phyloP scores from a whole-genome alignment of 2,329 filamentous ascomycete genomes.

The Xylariales sp. region DNA sequence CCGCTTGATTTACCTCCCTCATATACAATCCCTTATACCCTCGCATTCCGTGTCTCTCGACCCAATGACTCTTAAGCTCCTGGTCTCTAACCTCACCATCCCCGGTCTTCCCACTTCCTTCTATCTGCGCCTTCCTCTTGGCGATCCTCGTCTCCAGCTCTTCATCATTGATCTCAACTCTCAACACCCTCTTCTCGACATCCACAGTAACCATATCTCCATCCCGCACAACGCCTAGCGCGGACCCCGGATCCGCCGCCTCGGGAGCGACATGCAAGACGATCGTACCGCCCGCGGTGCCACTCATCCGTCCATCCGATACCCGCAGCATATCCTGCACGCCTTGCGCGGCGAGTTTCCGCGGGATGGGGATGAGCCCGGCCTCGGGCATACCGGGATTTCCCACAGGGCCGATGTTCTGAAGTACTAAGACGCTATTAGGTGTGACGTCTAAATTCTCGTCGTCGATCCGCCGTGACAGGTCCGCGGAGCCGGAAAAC shows the following conservation, averaged over 20 bases:
- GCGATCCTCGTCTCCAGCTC: conserved; percentile 73
- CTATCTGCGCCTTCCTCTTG: conserved; percentile 65
- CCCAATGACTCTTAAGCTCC: conserved; percentile 65
- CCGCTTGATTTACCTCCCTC: conserved; percentile 69
- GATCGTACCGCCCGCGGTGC: conserved; percentile 89
- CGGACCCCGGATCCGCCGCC: conserved; percentile 78
- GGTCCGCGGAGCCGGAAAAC: conserved; percentile 81
- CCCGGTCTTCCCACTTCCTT: conserved; percentile 62
- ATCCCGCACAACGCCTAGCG: conserved; percentile 79
- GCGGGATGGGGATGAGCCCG: conserved; percentile 70
- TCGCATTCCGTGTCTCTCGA: conserved; percentile 55
- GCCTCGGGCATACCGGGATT: conserved; percentile 96
- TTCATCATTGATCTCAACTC: conserved; percentile 71
- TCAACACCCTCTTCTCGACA: conserved; percentile 71
- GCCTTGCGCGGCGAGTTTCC: conserved; percentile 80
- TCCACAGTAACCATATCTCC: conserved; percentile 86
- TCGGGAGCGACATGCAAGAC: conserved; percentile 90
- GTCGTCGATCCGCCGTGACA: conserved; percentile 72
- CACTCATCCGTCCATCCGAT: conserved; percentile 88
- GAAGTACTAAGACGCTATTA: conserved; percentile 78
- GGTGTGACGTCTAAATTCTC: conserved; percentile 70
- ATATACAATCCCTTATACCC: conserved; percentile 71
- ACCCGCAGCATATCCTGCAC: conserved; percentile 84
- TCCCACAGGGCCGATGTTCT: conserved; percentile 89
- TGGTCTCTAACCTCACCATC: conserved; percentile 73